Evolutionary conservation across 495 filamentous ascomycete genomes (phyloP).

Genomic region (Sabuloglossum arenarium): DNA sequence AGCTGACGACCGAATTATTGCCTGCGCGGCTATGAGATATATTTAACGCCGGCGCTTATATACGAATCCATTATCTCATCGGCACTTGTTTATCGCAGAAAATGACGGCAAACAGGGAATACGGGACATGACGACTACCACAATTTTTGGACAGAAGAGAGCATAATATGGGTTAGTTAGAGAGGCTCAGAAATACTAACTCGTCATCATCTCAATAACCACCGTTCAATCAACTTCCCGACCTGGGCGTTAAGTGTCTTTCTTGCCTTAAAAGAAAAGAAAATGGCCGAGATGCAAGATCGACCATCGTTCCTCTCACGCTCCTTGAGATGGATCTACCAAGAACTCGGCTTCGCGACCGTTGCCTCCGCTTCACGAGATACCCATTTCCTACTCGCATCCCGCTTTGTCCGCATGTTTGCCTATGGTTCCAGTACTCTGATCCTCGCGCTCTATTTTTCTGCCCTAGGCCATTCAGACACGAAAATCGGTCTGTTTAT

Average conservation of each 20-base stretch:
- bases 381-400: slow-evolving; percentile 50
- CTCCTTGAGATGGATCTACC: not conserved
- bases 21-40: not conserved
- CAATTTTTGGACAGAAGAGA: not conserved
- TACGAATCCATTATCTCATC: no score
- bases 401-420: slow-evolving; percentile 58
- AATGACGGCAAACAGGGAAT: no score
- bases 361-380: slow-evolving; percentile 31
- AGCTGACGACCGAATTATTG: not conserved
- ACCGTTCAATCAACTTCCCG: no score
- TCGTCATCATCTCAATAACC: not conserved
- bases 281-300: not conserved
- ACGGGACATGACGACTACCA: no score
- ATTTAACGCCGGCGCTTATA: no score
- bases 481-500: slow-evolving; percentile 72
- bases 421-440: slow-evolving; percentile 61
- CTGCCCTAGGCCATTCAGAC: slow-evolving; percentile 40
- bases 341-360: slow-evolving; percentile 25
- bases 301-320: not conserved
- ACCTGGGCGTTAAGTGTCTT: not conserved
- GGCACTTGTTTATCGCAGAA: no score
- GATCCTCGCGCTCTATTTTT: slow-evolving; percentile 52
- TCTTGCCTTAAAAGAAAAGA: not conserved
- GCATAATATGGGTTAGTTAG: not conserved
- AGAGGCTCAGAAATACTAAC: not conserved